Percentiles rank a stretch among this genome's conserved stretches.
phyloP scores from a whole-genome alignment of 108 stramenopile genomes.

The Poteriospumella lacustris region DNA sequence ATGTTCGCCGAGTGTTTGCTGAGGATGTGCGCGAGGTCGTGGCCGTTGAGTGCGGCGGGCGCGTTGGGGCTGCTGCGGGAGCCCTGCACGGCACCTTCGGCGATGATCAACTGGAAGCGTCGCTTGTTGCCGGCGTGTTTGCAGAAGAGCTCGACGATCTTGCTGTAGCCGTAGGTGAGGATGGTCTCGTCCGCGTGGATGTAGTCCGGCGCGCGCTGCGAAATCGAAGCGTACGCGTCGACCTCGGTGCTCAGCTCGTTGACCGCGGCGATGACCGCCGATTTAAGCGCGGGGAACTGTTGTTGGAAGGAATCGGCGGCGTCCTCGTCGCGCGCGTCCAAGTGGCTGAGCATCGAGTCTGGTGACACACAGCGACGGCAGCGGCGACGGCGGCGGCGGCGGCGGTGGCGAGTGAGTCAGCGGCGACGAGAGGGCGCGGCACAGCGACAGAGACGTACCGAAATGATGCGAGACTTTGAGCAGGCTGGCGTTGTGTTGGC shows the following conservation, averaged over 20 bases:
- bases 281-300: constrained; percentile 53
- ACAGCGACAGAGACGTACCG: no score
- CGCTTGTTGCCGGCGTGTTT: constrained; percentile 65
- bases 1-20: constrained; percentile 55
- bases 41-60: neutral
- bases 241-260: constrained; percentile 70
- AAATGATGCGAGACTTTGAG: no score
- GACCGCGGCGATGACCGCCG: constrained; percentile 75
- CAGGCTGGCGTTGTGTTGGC: no score
- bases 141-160: constrained; percentile 67
- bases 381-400: no score
- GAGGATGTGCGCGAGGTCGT: neutral
- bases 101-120: constrained; percentile 84
- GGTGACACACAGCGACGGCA: no score
- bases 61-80: no score
- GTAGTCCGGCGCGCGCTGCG: constrained; percentile 60
- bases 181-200: constrained; percentile 92
- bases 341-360: no score
- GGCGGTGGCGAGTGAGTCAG: no score
- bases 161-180: constrained; percentile 75
- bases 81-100: constrained; percentile 85
- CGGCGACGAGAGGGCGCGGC: no score
- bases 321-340: no score
- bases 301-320: neutral
- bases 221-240: neutral